Base-by-base conservation (phyloP, 768 basidiomycete genomes). In the Tricholoma hemisulphureum region DNA sequence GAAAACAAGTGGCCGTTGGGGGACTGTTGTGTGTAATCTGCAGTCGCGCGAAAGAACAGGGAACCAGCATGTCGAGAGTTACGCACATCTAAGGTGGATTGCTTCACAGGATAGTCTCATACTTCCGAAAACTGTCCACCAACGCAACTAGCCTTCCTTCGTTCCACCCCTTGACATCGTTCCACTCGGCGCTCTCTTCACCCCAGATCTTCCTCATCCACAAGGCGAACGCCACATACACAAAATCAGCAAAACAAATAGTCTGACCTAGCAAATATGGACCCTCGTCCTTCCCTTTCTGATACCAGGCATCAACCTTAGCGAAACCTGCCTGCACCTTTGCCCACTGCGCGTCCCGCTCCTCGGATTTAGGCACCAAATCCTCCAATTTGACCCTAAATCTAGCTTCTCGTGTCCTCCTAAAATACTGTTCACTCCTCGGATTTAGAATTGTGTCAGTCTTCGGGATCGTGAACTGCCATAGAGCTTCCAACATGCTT, bases 151-250 rank as follows among this genome's bases (percentile, higher is more conserved):
- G 77, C 28, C 70, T 63, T 4, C 74, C 76, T 14, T 62, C 67
- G 34, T 74, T 60, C 72, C 69, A 74, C 7, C 35, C 55, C 51
- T 54, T 58, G 28, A 79, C 55, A 20, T 68, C 63, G 41, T 66
- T 67, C 77, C 77, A 80, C 59, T 73, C 69, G 41, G 58, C 51
- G 50, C 74, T 74, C 6, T 74, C 67, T 21, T 69, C 67, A 10
- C 75, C 73, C 56, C 67, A 68, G 1, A 73, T 28, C 2, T 54
- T 58, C 58, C 63, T 71, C 20, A 70, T 39, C 69, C 71, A 73
- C 0, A 66, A 26, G 6, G 76, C 29, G 24, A 61, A 63, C 7
- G 55, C 60, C 1, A 60, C 74, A n/a, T 75, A 55, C 4, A 68
- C 60, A 14, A 79, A 63, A 58, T 80, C 79, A 2, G 69, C 67